These are phyloP conservation scores for Tremella fuciformis DNA, from an alignment of 768 basidiomycete genomes.

Conservation along the genomic window DNA sequence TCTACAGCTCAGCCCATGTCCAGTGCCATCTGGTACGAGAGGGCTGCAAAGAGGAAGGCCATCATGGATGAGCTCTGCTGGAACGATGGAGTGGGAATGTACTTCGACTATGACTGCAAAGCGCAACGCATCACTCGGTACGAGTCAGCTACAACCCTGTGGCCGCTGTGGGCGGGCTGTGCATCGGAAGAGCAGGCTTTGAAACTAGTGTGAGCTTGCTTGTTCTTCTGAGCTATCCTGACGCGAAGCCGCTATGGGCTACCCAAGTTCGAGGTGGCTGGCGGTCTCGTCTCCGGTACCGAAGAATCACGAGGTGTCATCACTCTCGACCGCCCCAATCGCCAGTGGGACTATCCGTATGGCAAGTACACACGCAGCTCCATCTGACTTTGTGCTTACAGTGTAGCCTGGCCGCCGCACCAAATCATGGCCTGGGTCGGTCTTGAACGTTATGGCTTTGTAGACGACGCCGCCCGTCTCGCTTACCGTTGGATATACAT, in stretches of 20 bases:
- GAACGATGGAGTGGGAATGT: conserved; percentile 91
- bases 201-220: conserved; percentile 74
- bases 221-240: not conserved
- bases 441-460: conserved; percentile 89
- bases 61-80: conserved; percentile 91
- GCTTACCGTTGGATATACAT: conserved; percentile 98
- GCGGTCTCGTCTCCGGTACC: conserved; percentile 91
- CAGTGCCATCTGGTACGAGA: conserved; percentile 87
- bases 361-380: not conserved
- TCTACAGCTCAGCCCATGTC: conserved; percentile 57
- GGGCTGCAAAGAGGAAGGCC: conserved; percentile 76
- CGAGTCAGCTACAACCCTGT: conserved; percentile 94
- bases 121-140: conserved; percentile 88
- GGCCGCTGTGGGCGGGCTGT: conserved; percentile 96
- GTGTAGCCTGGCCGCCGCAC: conserved; percentile 62
- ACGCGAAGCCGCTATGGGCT: conserved; percentile 69
- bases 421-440: conserved; percentile 99
- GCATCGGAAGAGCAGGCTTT: conserved; percentile 93
- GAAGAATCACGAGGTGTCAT: conserved; percentile 95
- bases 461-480: conserved; percentile 86
- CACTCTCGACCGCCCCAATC: conserved; percentile 91
- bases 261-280: conserved; percentile 93
- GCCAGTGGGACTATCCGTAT: conserved; percentile 72
- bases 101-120: conserved; percentile 94
- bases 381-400: conserved; percentile 46